Evolutionary conservation across 2,329 filamentous ascomycete genomes (phyloP), one percentile per base, ranked within the genome.

Genomic region (Diplodia seriata): DNA sequence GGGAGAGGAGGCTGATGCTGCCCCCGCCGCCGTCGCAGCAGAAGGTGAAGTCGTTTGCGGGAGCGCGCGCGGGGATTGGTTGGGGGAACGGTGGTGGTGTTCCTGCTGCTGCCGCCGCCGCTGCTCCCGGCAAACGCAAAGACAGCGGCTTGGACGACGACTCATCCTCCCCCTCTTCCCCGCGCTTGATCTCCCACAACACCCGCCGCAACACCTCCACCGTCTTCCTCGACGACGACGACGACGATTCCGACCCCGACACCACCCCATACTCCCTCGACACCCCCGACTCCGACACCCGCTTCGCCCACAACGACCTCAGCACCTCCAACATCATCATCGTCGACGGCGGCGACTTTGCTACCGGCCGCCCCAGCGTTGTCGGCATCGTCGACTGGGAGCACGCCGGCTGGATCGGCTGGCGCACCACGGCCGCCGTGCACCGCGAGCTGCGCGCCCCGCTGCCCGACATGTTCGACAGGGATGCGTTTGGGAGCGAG

Each of bases 231-330:
- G 57, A 61, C 36, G 47, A 31, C 5, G 12, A 14, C n/a, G n/a
- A n/a, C 12, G 36, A 31, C 47, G 36, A 31, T 29, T 3, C 31
- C 11, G 33, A 26, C 23, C 23, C 23, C 43, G 43, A 50, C 7
- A 26, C 36, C 3, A 8, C 14, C 7, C 12, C n/a, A 15, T 47
- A 59, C 38, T 43, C 56, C 1, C 36, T 47, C 36, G 29, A 36
- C 0, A 12, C 15, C 6, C 31, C 38, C 33, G 68, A 69, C 56
- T 33, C 49, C 1, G 69, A 70, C 38, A 59, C 57, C 18, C 53
- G 67, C 53, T 69, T 70, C 55, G 70, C 70, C 66, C 70, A 71
- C 59, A 70, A 71, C 43, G 68, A 71, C 43, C 14, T 70, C 38
- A 69, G 69, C 61, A 59, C 56, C n/a, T 68, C 65, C 2, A 71